Conservation (phyloP, 306 rosid genomes). For the Dalbergia cochinchinensis region DNA sequence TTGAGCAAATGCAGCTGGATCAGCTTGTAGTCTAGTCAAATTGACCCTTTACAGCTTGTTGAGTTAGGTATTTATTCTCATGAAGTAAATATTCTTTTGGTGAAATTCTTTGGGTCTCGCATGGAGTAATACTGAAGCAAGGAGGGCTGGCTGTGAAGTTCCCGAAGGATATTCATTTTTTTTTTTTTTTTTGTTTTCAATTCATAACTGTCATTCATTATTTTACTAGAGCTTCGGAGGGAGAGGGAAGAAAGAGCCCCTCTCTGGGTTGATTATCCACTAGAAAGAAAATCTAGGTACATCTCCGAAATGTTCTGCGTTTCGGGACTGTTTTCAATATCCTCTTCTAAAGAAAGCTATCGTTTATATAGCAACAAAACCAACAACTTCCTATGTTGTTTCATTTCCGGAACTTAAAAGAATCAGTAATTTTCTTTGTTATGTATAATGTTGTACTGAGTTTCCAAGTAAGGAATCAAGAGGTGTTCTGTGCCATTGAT, state of each 20-base stretch:
- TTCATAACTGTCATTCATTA: constrained; percentile 47
- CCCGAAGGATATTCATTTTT: constrained; percentile 43
- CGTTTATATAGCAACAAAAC: constrained; percentile 45
- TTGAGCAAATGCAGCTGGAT: constrained; percentile 95
- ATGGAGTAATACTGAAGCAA: constrained; percentile 34
- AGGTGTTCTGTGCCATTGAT: constrained; percentile 42
- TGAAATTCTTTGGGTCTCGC: constrained; percentile 40
- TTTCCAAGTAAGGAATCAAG: constrained; percentile 32
- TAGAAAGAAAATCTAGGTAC: constrained; percentile 47
- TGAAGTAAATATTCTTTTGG: constrained; percentile 56
- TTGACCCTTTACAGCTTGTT: constrained; percentile 55
- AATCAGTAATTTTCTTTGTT: constrained; percentile 37
- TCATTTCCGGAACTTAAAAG: constrained; percentile 38
- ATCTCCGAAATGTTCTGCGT: constrained; percentile 30
- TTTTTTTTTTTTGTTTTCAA: constrained; percentile 7
- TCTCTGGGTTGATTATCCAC: constrained; percentile 46
- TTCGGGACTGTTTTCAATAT: constrained; percentile 18
- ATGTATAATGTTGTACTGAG: constrained; percentile 18
- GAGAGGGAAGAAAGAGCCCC: constrained; percentile 43
- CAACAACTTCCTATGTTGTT: constrained; percentile 47
- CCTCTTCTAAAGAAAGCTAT: constrained; percentile 36
- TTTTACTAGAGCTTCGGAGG: constrained; percentile 47
- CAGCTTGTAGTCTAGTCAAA: constrained; percentile 70
- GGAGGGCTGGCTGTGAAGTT: constrained; percentile 45
- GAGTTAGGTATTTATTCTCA: constrained; percentile 57